These are phyloP conservation scores for Penicillium coffeae DNA, from an alignment of 495 filamentous ascomycete genomes.

Conservation along the genomic window DNA sequence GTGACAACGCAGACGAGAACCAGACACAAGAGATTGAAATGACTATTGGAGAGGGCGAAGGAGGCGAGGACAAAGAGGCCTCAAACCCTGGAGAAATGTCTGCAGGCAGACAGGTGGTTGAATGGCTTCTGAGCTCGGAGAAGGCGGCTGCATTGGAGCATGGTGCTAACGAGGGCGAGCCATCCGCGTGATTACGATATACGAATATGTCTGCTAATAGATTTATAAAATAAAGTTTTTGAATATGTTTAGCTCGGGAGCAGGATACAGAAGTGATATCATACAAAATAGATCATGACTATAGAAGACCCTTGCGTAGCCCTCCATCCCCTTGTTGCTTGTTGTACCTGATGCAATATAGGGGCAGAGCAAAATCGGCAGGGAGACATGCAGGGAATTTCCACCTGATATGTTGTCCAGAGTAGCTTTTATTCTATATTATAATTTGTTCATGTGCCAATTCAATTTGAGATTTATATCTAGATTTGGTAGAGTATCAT, in stretches of 20 bases:
- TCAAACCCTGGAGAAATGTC: slow-evolving; percentile 29
- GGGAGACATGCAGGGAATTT: too few relatives aligned
- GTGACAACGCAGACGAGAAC: slow-evolving; percentile 17
- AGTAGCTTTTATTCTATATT: too few relatives aligned
- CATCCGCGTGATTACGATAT: slow-evolving; percentile 12
- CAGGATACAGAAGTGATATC: background rate
- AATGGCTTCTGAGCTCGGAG: slow-evolving; percentile 45
- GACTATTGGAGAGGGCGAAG: slow-evolving; percentile 23
- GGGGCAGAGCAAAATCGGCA: too few relatives aligned
- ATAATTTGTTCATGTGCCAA: too few relatives aligned
- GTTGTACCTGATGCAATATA: too few relatives aligned
- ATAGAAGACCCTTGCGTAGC: too few relatives aligned
- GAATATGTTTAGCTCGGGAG: background rate
- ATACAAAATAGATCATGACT: too few relatives aligned
- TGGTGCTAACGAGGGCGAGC: slow-evolving; percentile 24
- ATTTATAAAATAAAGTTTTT: slow-evolving; percentile 4
- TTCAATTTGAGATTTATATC: too few relatives aligned
- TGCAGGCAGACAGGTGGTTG: slow-evolving; percentile 41
- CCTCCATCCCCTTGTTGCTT: too few relatives aligned
- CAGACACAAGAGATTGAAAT: slow-evolving; percentile 28
- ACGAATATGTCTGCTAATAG: background rate
- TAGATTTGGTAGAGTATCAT: too few relatives aligned
- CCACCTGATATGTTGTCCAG: too few relatives aligned
- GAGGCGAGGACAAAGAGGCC: slow-evolving; percentile 11
- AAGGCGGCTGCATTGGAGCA: slow-evolving; percentile 35